Evolutionary conservation across 208 protist genomes (phyloP).

Genomic region (Trichomonas vaginalis): DNA sequence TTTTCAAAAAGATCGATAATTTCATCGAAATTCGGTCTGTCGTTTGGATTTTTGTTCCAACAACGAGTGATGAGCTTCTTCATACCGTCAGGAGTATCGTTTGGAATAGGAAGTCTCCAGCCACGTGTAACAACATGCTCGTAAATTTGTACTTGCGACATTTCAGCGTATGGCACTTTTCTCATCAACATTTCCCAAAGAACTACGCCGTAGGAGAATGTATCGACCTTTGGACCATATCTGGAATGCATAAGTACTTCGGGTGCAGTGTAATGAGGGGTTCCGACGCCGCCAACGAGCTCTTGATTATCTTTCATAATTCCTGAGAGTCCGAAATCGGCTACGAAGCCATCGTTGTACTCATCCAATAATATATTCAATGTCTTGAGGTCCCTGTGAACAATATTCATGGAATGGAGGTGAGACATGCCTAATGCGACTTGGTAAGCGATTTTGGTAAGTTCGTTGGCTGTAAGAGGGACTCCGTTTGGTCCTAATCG

Average conservation of each 20-base stretch:
- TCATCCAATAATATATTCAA: constrained; percentile 1
- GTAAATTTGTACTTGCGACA: background rate
- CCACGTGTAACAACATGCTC: background rate
- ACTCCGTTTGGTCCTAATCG: background rate
- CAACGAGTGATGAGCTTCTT: background rate
- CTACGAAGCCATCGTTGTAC: background rate
- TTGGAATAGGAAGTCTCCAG: background rate
- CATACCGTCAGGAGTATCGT: background rate
- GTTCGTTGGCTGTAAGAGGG: background rate
- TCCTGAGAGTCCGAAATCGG: background rate
- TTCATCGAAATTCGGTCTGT: background rate
- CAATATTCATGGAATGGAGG: background rate
- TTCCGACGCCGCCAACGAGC: background rate
- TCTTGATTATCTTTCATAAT: background rate
- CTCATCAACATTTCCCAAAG: background rate
- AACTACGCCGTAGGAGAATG: background rate
- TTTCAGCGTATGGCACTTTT: background rate
- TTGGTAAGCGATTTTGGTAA: background rate
- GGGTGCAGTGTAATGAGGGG: constrained; percentile 18
- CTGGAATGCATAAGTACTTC: background rate
- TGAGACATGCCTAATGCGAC: background rate
- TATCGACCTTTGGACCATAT: background rate
- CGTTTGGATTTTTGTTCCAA: background rate
- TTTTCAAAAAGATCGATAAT: background rate
- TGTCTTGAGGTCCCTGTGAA: background rate